phyloP scores from a whole-genome alignment of 768 basidiomycete genomes.

The Epithele typhae region DNA sequence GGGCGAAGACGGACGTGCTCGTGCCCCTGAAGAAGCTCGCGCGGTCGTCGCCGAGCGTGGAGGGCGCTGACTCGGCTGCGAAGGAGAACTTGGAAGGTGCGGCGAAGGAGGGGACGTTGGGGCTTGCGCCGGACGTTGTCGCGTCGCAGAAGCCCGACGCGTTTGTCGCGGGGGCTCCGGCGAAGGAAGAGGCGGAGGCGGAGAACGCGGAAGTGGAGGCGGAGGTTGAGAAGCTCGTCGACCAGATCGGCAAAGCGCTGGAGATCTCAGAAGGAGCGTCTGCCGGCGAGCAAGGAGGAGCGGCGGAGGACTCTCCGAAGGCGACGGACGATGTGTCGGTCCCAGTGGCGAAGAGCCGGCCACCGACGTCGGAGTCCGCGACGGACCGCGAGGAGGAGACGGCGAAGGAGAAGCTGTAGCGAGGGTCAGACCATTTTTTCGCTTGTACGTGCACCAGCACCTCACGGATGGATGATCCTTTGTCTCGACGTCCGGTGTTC shows the following conservation, averaged over 20 bases:
- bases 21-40: slow-evolving; percentile 5
- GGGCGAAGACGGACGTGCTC: slow-evolving; percentile 23
- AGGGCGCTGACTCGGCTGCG: neutral
- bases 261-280: slow-evolving; percentile 6
- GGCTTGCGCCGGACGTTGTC: neutral
- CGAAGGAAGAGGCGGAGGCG: neutral
- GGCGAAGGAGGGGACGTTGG: neutral
- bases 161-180: neutral
- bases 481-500: no score
- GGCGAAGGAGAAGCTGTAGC: slow-evolving; percentile 3
- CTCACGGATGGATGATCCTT: no score
- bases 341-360: neutral
- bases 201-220: slow-evolving; percentile 8
- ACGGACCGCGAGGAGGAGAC: neutral
- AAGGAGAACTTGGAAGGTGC: neutral
- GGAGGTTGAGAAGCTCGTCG: slow-evolving; percentile 6
- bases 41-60: neutral
- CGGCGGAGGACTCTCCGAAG: neutral
- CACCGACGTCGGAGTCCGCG: neutral
- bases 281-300: neutral
- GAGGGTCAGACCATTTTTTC: no score
- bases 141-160: neutral
- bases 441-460: no score
- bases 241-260: slow-evolving; percentile 6
- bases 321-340: neutral